These are phyloP conservation scores for Saccharomyces paradoxus DNA, from an alignment of 805 yeast genomes.

Conservation along the genomic window DNA sequence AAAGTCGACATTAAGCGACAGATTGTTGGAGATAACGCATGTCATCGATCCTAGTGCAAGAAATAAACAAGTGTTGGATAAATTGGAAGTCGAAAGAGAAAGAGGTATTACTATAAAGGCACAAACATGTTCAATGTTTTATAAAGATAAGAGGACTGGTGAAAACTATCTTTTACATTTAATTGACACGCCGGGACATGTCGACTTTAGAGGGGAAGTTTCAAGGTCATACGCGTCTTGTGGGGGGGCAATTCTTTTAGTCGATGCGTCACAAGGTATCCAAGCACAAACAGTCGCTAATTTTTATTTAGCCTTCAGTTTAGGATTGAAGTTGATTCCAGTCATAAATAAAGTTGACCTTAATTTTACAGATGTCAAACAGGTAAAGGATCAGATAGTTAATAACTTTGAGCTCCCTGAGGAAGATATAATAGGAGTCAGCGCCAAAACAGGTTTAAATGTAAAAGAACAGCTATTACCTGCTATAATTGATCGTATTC, in stretches of 20 bases:
- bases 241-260: constrained; percentile 83
- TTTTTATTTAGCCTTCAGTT: constrained; percentile 79
- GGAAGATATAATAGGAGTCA: constrained; percentile 70
- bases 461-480: constrained; percentile 69
- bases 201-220: constrained; percentile 84
- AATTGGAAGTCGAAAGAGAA: constrained; percentile 89
- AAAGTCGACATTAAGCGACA: constrained; percentile 81
- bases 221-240: constrained; percentile 92
- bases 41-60: constrained; percentile 42
- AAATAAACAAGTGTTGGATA: constrained; percentile 84
- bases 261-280: constrained; percentile 93
- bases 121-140: constrained; percentile 92
- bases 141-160: constrained; percentile 44
- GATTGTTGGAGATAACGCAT: constrained; percentile 80
- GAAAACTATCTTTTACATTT: constrained; percentile 78
- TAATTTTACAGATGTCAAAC: constrained; percentile 68
- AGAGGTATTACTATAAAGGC: constrained; percentile 96
- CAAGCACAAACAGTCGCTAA: constrained; percentile 99
- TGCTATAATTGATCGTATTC: constrained; percentile 70
- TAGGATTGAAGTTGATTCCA: constrained; percentile 75
- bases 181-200: constrained; percentile 98
- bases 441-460: constrained; percentile 85
- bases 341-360: constrained; percentile 88
- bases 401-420: constrained; percentile 70
- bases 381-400: constrained; percentile 79